Conservation (phyloP, 768 basidiomycete genomes). For the Hypsizygus marmoreus region DNA sequence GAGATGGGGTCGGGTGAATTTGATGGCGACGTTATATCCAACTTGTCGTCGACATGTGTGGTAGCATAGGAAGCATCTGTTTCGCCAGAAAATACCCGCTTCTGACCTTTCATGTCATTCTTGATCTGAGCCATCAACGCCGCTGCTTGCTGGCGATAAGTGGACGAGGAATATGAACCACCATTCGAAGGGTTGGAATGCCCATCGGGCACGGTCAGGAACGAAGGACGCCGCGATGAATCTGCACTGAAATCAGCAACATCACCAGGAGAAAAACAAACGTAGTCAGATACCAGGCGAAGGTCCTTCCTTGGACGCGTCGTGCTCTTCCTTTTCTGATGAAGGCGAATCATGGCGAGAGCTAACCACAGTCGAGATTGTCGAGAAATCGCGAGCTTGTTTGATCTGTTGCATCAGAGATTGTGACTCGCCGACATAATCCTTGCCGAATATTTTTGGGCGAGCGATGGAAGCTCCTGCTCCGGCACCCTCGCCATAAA, state of each 20-base stretch:
- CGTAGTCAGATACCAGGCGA: conserved; percentile 21
- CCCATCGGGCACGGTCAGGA: conserved; percentile 33
- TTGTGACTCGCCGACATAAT: conserved; percentile 78
- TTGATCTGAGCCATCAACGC: conserved; percentile 86
- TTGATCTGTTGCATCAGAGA: conserved; percentile 82
- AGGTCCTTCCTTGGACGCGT: conserved; percentile 11
- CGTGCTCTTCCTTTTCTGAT: conserved; percentile 10
- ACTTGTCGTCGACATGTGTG: conserved; percentile 33
- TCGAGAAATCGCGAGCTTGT: conserved; percentile 75
- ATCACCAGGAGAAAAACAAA: background rate
- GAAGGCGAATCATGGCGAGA: conserved; percentile 32
- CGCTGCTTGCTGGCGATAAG: conserved; percentile 76
- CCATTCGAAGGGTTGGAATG: conserved; percentile 29
- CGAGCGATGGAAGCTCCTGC: conserved; percentile 49
- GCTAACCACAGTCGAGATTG: conserved; percentile 63
- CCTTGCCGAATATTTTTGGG: conserved; percentile 50
- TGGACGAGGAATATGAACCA: conserved; percentile 57
- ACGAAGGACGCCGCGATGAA: conserved; percentile 31
- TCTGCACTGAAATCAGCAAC: conserved; percentile 19
- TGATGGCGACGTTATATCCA: conserved; percentile 20
- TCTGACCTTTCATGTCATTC: conserved; percentile 72
- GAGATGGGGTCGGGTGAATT: conserved; percentile 12
- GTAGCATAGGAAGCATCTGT: conserved; percentile 53
- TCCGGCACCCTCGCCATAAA: conserved; percentile 52
- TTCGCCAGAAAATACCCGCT: conserved; percentile 71